phyloP scores from a whole-genome alignment of 2,329 filamentous ascomycete species.

The Penicillium glabrum region DNA sequence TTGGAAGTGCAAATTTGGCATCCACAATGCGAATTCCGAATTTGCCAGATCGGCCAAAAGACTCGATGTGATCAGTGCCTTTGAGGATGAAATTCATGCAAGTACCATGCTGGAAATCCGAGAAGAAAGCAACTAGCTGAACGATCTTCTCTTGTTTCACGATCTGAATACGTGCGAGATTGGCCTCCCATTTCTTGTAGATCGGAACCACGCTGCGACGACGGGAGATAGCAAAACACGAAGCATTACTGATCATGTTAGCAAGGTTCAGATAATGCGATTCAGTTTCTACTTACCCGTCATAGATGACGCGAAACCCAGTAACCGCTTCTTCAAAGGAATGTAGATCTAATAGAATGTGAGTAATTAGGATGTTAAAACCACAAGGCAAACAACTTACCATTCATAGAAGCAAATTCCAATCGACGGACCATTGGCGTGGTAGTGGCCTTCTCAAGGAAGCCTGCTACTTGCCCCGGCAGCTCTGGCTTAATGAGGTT shows the following conservation, averaged over 20 bases:
- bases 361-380: neutral
- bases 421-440: conserved; percentile 70
- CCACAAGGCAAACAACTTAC: conserved; percentile 20
- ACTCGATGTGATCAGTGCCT: conserved; percentile 79
- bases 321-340: conserved; percentile 76
- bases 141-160: conserved; percentile 72
- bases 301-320: conserved; percentile 74
- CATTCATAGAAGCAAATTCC: conserved; percentile 60
- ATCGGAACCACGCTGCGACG: conserved; percentile 88
- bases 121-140: conserved; percentile 83
- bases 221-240: conserved; percentile 76
- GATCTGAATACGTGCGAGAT: conserved; percentile 75
- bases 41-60: conserved; percentile 63
- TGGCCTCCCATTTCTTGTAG: conserved; percentile 90
- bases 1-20: conserved; percentile 84
- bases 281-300: conserved; percentile 49
- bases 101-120: conserved; percentile 80
- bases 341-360: conserved; percentile 62
- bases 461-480: conserved; percentile 62
- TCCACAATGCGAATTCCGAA: conserved; percentile 77
- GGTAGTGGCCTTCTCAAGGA: conserved; percentile 58
- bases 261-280: neutral
- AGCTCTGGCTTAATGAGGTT: conserved; percentile 63
- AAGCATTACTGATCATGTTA: conserved; percentile 54
- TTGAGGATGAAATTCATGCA: conserved; percentile 89